phyloP scores from a whole-genome alignment of 176 grass and related monocot genomes.

The Tillandsia leiboldiana region DNA sequence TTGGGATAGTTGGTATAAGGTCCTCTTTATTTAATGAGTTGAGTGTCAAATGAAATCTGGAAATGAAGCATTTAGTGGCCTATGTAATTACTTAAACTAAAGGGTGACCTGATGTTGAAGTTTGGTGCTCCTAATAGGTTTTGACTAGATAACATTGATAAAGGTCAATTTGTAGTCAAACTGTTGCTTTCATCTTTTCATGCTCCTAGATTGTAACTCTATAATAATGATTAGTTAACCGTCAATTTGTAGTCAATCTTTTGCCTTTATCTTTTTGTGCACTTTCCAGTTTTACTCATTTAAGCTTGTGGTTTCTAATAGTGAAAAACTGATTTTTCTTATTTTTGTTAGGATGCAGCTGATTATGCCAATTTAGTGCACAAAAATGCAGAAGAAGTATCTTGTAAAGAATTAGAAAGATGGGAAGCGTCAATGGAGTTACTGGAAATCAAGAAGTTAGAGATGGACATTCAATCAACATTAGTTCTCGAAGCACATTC shows the following conservation, averaged over 20 bases:
- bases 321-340: conserved; percentile 5
- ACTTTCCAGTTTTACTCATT: neutral
- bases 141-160: too few species aligned
- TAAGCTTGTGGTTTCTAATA: neutral
- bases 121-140: too few species aligned
- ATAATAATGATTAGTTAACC: too few species aligned
- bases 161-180: too few species aligned
- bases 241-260: neutral
- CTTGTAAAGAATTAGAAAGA: conserved; percentile 56
- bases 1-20: too few species aligned
- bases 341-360: conserved; percentile 60
- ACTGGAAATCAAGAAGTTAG: conserved; percentile 66
- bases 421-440: conserved; percentile 79
- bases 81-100: too few species aligned
- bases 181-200: too few species aligned
- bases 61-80: too few species aligned
- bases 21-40: too few species aligned
- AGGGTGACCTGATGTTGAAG: too few species aligned
- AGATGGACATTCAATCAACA: conserved; percentile 66
- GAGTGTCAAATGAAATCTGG: too few species aligned
- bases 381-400: conserved; percentile 52
- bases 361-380: conserved; percentile 51
- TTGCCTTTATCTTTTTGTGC: neutral
- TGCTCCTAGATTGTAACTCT: too few species aligned
- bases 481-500: conserved; percentile 59